Percentiles rank a stretch among this genome's conserved stretches.
phyloP scores from a whole-genome alignment of 2,329 filamentous ascomycete genomes.

The Hypocrella siamensis region DNA sequence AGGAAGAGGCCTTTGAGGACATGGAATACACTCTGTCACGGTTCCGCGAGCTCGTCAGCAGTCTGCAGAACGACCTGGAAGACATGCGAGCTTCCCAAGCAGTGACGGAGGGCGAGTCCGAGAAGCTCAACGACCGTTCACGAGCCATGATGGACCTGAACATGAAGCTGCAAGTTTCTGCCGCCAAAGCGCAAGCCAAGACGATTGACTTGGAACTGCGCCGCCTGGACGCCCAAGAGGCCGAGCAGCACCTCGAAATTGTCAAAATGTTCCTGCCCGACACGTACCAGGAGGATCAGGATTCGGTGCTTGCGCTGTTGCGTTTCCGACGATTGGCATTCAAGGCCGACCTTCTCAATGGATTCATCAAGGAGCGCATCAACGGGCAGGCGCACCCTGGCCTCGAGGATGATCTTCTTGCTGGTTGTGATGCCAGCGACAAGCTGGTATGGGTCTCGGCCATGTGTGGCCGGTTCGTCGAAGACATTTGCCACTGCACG shows the following conservation, averaged over 20 bases:
- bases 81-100: slow-evolving; percentile 87
- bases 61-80: slow-evolving; percentile 71
- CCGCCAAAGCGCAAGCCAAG: slow-evolving; percentile 83
- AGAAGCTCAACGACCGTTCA: slow-evolving; percentile 75
- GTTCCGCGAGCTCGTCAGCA: slow-evolving; percentile 79
- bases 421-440: slow-evolving; percentile 67
- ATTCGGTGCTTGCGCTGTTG: slow-evolving; percentile 77
- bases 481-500: slow-evolving; percentile 63
- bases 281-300: slow-evolving; percentile 61
- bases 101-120: slow-evolving; percentile 82
- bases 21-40: slow-evolving; percentile 79
- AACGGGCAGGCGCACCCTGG: slow-evolving; percentile 50
- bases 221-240: slow-evolving; percentile 77
- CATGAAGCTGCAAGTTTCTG: slow-evolving; percentile 79
- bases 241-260: slow-evolving; percentile 74
- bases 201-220: slow-evolving; percentile 83
- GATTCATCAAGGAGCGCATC: slow-evolving; percentile 65
- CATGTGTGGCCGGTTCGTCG: slow-evolving; percentile 74
- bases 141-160: slow-evolving; percentile 95
- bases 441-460: slow-evolving; percentile 71
- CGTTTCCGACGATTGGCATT: slow-evolving; percentile 78
- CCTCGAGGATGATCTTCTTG: slow-evolving; percentile 64
- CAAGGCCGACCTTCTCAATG: slow-evolving; percentile 68
- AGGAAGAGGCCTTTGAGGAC: slow-evolving; percentile 69
- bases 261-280: slow-evolving; percentile 82